Percentiles rank a stretch among this genome's conserved stretches.
phyloP scores from a whole-genome alignment of 2,329 filamentous ascomycete genomes.

The Trichoderma atrobrunneum region DNA sequence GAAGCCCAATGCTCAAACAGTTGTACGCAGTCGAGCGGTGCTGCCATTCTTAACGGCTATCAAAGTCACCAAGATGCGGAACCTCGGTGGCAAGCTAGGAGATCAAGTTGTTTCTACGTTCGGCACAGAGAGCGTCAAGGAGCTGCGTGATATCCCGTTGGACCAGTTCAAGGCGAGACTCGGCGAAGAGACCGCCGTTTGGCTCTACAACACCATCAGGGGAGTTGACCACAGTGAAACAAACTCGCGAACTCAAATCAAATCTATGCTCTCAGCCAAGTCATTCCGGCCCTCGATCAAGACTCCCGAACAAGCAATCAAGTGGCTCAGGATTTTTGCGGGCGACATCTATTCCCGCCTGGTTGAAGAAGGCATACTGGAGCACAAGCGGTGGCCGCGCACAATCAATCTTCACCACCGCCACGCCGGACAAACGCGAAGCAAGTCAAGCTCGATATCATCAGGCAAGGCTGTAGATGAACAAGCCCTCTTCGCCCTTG shows the following conservation, averaged over 20 bases:
- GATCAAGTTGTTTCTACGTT: slow-evolving; percentile 81
- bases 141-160: slow-evolving; percentile 68
- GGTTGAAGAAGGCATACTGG: slow-evolving; percentile 84
- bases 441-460: slow-evolving; percentile 73
- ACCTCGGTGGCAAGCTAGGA: slow-evolving; percentile 91
- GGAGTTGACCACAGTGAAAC: slow-evolving; percentile 87
- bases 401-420: slow-evolving; percentile 83
- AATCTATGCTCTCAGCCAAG: slow-evolving; percentile 96
- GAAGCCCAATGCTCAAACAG: slow-evolving; percentile 91
- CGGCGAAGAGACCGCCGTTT: slow-evolving; percentile 78
- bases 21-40: slow-evolving; percentile 83
- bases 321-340: slow-evolving; percentile 87
- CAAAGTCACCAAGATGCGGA: slow-evolving; percentile 93
- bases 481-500: slow-evolving; percentile 67
- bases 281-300: slow-evolving; percentile 86
- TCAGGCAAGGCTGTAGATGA: slow-evolving; percentile 72
- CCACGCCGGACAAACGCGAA: slow-evolving; percentile 69
- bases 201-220: slow-evolving; percentile 81
- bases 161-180: slow-evolving; percentile 75
- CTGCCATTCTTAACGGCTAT: slow-evolving; percentile 75
- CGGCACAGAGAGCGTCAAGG: slow-evolving; percentile 73
- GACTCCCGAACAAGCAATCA: slow-evolving; percentile 70
- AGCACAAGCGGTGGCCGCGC: slow-evolving; percentile 81
- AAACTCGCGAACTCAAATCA: slow-evolving; percentile 87
- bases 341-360: slow-evolving; percentile 88